Base-by-base conservation (phyloP, 495 filamentous ascomycete species). In the Hypoxylon perforatum region DNA sequence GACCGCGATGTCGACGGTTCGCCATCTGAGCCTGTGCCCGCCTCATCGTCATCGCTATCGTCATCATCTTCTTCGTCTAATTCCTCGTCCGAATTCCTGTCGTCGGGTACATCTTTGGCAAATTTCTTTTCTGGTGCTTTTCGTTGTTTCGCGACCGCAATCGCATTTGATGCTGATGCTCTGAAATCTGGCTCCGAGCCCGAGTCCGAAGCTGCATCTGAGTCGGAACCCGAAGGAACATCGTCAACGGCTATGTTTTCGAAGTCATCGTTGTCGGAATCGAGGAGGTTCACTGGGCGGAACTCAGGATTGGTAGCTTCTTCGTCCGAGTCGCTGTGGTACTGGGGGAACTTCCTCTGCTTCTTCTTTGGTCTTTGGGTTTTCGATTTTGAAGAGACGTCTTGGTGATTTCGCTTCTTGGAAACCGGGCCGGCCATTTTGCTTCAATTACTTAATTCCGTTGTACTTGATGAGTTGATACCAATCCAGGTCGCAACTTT, bases 241-340 rank as follows among this genome's bases (percentile, higher is more conserved):
- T 84, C 80, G 60, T 84, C 80, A 18, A 78, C 77, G 41, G 59
- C 72, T 42, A 79, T 70, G 49, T 81, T 80, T 50, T 83, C 76
- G 55, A 84, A 72, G 25, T 87, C 83, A 39, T 87, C 86, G 23
- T 87, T 82, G 33, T 90, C 89, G 0, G 88, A 91, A 73, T 91
- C 88, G 61, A 86, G 84, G 4, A 92, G 83, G 72, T 88, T 85
- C 51, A 90, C 86, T 18, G 89, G 83, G 41, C 84, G 73, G 74
- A 91, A 88, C 44, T 82, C 81, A 12, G 82, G 80, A 35, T 78
- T 77, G n/a, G 75, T 73, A 33, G 83, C 82, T 25, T 86, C 73
- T 23, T 68, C 68, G 17, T 77, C 77, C 57, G 89, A 91, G 70
- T 86, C 87, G 82, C 90, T 92, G 84, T 93, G 86, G 77, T 95